Conservation (phyloP, 2,329 filamentous ascomycete genomes). For the Hypoxylon sp. region DNA sequence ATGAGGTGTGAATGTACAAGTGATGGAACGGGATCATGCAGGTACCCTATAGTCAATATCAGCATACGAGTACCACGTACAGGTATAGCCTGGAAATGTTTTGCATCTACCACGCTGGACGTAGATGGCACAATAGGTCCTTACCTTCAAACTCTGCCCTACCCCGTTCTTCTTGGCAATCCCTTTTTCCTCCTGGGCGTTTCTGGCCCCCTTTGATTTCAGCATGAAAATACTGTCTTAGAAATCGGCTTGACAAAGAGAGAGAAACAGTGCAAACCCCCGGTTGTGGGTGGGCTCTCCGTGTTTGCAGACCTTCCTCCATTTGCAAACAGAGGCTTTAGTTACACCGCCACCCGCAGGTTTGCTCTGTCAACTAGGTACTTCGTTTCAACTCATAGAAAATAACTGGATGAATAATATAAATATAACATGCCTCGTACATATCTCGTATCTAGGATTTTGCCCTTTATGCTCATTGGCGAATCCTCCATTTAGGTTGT, state of each 20-base stretch:
- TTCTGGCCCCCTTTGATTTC: background rate
- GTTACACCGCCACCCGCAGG: background rate
- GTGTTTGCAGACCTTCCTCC: background rate
- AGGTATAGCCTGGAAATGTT: too few relatives aligned
- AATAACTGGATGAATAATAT: background rate
- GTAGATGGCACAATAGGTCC: too few relatives aligned
- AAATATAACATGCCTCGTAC: background rate
- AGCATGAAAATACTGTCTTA: background rate
- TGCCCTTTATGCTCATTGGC: background rate
- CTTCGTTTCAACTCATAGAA: background rate
- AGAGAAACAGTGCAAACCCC: slow-evolving; percentile 10
- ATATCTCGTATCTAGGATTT: background rate
- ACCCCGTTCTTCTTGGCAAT: background rate
- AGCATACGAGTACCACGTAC: too few relatives aligned
- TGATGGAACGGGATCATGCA: background rate
- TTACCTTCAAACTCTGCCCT: background rate
- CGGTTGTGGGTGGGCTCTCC: background rate
- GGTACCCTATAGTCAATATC: background rate
- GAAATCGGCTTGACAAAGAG: background rate
- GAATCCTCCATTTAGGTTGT: too few relatives aligned
- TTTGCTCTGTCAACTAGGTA: slow-evolving; percentile 3
- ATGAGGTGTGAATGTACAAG: too few relatives aligned
- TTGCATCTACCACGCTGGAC: too few relatives aligned
- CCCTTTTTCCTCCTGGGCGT: background rate
- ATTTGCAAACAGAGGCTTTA: slow-evolving; percentile 6